A percentile compares a stretch with the other conserved stretches of the same genome.
phyloP scores from a whole-genome alignment of 257 asterid species.

The Solanum etuberosum region DNA sequence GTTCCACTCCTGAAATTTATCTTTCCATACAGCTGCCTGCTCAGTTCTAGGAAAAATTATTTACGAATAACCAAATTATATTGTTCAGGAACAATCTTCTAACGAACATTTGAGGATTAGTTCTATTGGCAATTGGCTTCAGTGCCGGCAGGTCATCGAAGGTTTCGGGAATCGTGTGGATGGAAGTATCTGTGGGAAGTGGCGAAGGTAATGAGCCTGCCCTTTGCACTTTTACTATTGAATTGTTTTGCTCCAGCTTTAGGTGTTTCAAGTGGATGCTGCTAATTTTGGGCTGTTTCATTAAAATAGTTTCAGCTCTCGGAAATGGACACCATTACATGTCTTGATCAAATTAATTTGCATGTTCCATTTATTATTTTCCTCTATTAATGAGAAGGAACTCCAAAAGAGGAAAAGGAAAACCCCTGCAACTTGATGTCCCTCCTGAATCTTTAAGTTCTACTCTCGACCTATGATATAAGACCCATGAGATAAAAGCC shows the following conservation, averaged over 20 bases:
- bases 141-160: slow-evolving; percentile 52
- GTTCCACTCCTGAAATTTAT: slow-evolving; percentile 7
- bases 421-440: background rate
- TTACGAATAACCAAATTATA: slow-evolving; percentile 2
- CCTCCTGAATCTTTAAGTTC: background rate
- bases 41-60: slow-evolving; percentile 7
- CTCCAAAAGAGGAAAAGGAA: background rate
- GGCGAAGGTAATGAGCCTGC: slow-evolving; percentile 63
- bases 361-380: background rate
- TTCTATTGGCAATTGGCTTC: slow-evolving; percentile 82
- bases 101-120: slow-evolving; percentile 18
- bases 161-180: slow-evolving; percentile 49
- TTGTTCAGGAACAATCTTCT: slow-evolving; percentile 27
- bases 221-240: background rate
- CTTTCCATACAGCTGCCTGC: background rate
- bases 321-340: background rate
- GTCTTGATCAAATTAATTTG: background rate
- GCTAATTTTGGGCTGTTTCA: background rate
- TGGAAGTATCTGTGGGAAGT: slow-evolving; percentile 67
- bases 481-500: background rate
- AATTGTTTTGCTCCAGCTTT: background rate
- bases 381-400: background rate
- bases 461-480: background rate
- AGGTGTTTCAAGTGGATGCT: background rate
- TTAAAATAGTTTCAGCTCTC: background rate